Evolutionary conservation across 768 basidiomycete genomes (phyloP).

Genomic region (Leccinum boreale): DNA sequence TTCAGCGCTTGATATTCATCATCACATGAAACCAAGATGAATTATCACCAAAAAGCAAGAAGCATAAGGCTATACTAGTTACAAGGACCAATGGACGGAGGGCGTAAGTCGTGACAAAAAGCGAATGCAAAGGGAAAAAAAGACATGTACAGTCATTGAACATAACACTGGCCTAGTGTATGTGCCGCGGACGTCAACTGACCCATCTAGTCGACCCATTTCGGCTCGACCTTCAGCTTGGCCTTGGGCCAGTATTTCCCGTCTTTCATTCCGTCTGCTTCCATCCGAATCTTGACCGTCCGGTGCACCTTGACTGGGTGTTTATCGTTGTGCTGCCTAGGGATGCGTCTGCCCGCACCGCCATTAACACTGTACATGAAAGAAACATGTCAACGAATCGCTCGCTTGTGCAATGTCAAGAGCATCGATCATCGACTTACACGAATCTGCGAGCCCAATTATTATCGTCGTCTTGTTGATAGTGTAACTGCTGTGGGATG

Average conservation of each 20-base stretch:
- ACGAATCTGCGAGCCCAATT: conserved; percentile 11
- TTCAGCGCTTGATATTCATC: no score
- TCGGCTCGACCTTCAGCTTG: conserved; percentile 33
- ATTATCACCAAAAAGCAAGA: not conserved
- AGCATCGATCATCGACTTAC: conserved; percentile 10
- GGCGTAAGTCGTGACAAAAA: not conserved
- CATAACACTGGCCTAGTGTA: not conserved
- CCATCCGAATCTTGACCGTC: conserved; percentile 49
- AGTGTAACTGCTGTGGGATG: conserved; percentile 36
- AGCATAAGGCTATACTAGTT: not conserved
- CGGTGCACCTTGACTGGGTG: conserved; percentile 47
- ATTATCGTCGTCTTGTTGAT: conserved; percentile 23
- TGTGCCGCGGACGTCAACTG: no score
- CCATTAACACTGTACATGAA: conserved; percentile 30
- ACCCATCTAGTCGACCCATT: conserved; percentile 38
- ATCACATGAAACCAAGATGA: not conserved
- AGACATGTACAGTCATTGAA: not conserved
- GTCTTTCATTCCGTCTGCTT: conserved; percentile 36
- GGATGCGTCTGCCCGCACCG: conserved; percentile 41
- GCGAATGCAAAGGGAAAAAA: no score
- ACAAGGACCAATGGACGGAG: not conserved
- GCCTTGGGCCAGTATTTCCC: conserved; percentile 42
- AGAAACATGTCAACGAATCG: not conserved
- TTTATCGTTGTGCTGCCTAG: conserved; percentile 34
- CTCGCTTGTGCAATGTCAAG: not conserved